Evolutionary conservation across 257 asterid species (phyloP), one percentile per base, ranked within the genome.

Genomic region (Solanum chaucha): DNA sequence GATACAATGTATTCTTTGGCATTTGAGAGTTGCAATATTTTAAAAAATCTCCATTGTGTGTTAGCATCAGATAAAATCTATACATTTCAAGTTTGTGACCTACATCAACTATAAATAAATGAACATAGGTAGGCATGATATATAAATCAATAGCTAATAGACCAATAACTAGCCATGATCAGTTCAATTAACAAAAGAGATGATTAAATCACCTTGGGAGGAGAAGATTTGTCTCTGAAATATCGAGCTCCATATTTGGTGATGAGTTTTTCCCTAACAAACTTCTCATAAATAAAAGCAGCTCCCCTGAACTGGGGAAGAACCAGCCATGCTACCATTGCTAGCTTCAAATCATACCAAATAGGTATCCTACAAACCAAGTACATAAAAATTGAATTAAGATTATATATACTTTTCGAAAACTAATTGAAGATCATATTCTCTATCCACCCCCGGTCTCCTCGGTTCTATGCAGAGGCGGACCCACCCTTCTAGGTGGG

Each of bases 301-400:
- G 98, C 95, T 15, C 98, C 99, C 64, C 93, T 91, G 88, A 94
- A 92, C 72, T 93, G 98, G 3, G 99, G 99, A 13, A 96, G 87
- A 26, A 95, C 97, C 89, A 96, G 38, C 99, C 99, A 96, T 12
- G 94, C 93, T 74, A 95, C 92, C 48, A 95, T 87, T 8, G 87
- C 95, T 26, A 96, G 92, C 93, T 96, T 96, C 94, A 94, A 77
- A 20, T 90, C 93, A 59, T 96, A 96, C 98, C 98, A 96, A n/a
- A 73, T 73, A 73, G 81, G 48, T 73, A 73, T 10, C 81, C 81
- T 73, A 73, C 81, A 73, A 72, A 73, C 28, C 81, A 73, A 19
- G 28, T 51, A 55, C 12, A 19, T 5, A 3, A 35, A 72, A 34
- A 10, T 19, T 20, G 28, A 65, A 64, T 55, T 6, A 67, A 26